Percentiles rank a stretch among this genome's conserved stretches.
Evolutionary conservation across 2,329 filamentous ascomycete genomes (phyloP).

Genomic region (Aspergillus sojae): DNA sequence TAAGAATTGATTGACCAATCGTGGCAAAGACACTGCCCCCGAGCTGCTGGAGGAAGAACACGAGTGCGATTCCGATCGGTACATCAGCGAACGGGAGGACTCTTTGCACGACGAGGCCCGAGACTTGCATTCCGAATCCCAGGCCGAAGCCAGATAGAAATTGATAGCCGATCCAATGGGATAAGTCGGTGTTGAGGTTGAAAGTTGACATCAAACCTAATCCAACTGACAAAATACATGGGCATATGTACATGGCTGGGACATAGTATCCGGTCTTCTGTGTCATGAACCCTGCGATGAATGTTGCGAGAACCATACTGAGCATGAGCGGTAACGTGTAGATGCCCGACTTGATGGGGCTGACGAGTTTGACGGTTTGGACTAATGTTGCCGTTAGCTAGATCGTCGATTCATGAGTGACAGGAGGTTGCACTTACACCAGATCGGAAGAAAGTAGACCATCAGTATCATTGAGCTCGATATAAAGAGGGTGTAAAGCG

Average conservation of each 20-base stretch:
- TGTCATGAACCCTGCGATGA: not conserved
- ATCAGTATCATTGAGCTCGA: not conserved
- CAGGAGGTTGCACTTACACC: not conserved
- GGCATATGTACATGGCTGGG: not conserved
- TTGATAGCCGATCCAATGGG: slow-evolving; percentile 4
- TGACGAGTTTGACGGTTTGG: not conserved
- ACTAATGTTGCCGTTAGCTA: not conserved
- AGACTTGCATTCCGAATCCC: not conserved
- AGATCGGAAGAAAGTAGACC: not conserved
- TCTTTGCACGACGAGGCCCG: not conserved
- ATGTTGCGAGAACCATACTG: not conserved
- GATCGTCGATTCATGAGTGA: not conserved
- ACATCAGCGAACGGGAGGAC: not conserved
- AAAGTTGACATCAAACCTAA: not conserved
- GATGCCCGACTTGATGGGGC: not conserved
- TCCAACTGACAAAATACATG: not conserved
- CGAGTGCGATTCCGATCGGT: not conserved
- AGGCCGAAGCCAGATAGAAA: not conserved
- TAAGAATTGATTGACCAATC: not conserved
- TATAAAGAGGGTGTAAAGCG: not conserved
- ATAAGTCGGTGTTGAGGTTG: not conserved
- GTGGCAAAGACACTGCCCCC: not conserved
- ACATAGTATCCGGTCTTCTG: not conserved
- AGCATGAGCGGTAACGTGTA: not conserved
- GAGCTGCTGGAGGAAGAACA: slow-evolving; percentile 1